phyloP scores from a whole-genome alignment of 495 filamentous ascomycete genomes.

The Aspergillus sclerotiicarbonarius region DNA sequence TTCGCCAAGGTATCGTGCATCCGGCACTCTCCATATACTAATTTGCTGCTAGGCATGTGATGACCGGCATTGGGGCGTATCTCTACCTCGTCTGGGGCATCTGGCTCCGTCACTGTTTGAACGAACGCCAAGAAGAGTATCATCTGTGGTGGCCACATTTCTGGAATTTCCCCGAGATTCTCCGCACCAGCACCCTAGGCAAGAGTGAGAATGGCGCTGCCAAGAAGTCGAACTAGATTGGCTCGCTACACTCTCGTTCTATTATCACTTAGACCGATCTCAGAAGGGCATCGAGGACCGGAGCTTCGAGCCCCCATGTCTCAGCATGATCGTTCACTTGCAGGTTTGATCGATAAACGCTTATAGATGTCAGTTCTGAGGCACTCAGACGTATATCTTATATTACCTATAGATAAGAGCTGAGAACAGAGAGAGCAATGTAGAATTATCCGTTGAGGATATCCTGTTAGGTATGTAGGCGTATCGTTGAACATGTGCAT shows the following conservation, averaged over 20 bases:
- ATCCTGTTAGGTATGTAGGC: background rate
- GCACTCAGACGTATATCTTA: background rate
- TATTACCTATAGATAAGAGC: background rate
- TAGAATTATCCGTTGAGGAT: background rate
- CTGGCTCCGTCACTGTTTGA: constrained; percentile 79
- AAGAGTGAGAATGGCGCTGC: constrained; percentile 29
- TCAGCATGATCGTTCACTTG: background rate
- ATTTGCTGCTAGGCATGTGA: constrained; percentile 52
- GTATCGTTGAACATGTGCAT: background rate
- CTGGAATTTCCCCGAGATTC: constrained; percentile 65
- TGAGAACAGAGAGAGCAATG: background rate
- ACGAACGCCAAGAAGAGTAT: constrained; percentile 73
- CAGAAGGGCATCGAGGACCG: constrained; percentile 23
- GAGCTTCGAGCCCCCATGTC: background rate
- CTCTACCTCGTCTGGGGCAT: constrained; percentile 84
- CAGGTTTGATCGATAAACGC: background rate
- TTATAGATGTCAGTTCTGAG: constrained; percentile 8
- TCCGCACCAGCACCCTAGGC: constrained; percentile 30
- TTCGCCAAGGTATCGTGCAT: constrained; percentile 21
- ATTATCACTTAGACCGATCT: constrained; percentile 9
- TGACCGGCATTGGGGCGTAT: constrained; percentile 71
- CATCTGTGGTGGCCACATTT: constrained; percentile 68
- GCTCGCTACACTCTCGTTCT: constrained; percentile 9
- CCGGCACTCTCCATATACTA: background rate
- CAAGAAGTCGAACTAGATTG: constrained; percentile 43